These are phyloP conservation scores for Aurinia saxatilis DNA, from an alignment of 345 rosid species.

Conservation along the genomic window DNA sequence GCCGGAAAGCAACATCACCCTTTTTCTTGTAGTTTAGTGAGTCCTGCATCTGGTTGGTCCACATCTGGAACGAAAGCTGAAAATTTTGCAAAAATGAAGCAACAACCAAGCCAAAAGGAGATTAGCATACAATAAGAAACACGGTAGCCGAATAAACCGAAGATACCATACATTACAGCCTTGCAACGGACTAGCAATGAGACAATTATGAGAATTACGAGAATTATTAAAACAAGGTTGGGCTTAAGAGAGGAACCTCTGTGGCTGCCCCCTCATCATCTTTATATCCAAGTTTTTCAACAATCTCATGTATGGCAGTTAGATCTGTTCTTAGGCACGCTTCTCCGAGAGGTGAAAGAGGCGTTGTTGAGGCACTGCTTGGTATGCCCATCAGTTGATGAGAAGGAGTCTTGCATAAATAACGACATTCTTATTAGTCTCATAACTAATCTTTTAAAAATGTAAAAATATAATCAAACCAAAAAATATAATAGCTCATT, in stretches of 20 bases:
- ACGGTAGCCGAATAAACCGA: background rate
- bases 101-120: background rate
- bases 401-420: conserved; percentile 65
- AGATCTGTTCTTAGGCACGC: conserved; percentile 87
- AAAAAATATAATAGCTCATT: background rate
- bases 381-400: conserved; percentile 79
- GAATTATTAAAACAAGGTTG: background rate
- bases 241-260: conserved; percentile 47
- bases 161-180: background rate
- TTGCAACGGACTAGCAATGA: background rate
- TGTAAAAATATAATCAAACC: background rate
- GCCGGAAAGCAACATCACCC: conserved; percentile 82
- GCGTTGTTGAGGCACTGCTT: conserved; percentile 43
- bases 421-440: conserved; percentile 15
- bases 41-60: conserved; percentile 97
- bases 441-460: background rate
- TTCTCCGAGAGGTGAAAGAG: conserved; percentile 79
- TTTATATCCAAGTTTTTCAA: conserved; percentile 69
- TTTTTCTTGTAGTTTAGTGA: conserved; percentile 76
- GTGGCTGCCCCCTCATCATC: conserved; percentile 85
- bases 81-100: background rate
- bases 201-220: background rate
- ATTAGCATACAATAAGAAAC: background rate
- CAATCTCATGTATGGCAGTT: conserved; percentile 71
- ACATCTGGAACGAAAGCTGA: conserved; percentile 98